phyloP scores from a whole-genome alignment of 148 eudicot genomes.

The Vaccinium corymbosum region DNA sequence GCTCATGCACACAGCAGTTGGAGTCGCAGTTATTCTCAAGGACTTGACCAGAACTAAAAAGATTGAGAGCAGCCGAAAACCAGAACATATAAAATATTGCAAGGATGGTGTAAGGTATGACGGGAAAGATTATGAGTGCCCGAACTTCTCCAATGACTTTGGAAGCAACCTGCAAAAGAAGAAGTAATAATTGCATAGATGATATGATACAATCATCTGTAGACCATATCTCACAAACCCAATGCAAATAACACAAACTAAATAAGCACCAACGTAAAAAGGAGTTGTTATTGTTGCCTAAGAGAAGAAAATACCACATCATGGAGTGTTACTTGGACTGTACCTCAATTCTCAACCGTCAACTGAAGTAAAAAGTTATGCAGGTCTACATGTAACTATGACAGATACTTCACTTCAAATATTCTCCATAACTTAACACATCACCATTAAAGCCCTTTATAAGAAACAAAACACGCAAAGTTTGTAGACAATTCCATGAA shows the following conservation, averaged over 20 bases:
- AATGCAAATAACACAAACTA: background rate
- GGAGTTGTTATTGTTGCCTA: background rate
- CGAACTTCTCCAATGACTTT: slow-evolving; percentile 98
- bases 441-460: background rate
- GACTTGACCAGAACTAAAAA: slow-evolving; percentile 85
- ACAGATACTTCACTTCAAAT: background rate
- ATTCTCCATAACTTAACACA: background rate
- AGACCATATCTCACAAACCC: background rate
- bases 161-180: slow-evolving; percentile 73
- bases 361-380: background rate
- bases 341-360: background rate
- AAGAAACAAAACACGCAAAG: background rate
- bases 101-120: slow-evolving; percentile 69
- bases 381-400: background rate
- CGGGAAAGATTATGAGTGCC: slow-evolving; percentile 84
- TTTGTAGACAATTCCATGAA: background rate
- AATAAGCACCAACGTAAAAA: background rate
- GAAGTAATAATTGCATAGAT: slow-evolving; percentile 15
- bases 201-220: slow-evolving; percentile 14
- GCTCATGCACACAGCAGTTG: slow-evolving; percentile 91
- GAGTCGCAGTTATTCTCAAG: slow-evolving; percentile 66
- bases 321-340: background rate
- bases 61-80: slow-evolving; percentile 80
- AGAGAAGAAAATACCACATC: background rate
- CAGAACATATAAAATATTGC: slow-evolving; percentile 90